Percentiles rank a stretch among this genome's conserved stretches.
phyloP scores from a whole-genome alignment of 345 rosid species.

The Acer campestre region DNA sequence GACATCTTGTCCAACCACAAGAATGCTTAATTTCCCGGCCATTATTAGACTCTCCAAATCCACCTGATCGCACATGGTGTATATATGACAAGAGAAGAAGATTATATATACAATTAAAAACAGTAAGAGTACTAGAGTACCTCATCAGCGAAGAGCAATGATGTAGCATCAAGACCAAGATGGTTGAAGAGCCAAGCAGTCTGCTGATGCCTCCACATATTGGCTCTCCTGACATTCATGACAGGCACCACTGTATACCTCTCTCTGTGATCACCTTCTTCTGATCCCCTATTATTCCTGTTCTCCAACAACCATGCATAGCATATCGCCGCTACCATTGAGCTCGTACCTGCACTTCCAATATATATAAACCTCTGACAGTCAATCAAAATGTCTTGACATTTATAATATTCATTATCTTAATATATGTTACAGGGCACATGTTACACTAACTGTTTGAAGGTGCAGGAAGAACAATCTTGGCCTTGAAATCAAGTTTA shows the following conservation, averaged over 20 bases:
- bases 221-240: slow-evolving; percentile 54
- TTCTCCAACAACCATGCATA: slow-evolving; percentile 63
- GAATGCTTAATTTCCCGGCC: slow-evolving; percentile 48
- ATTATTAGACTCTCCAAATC: slow-evolving; percentile 65
- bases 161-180: slow-evolving; percentile 52
- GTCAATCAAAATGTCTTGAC: not conserved
- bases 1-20: slow-evolving; percentile 61
- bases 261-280: slow-evolving; percentile 23
- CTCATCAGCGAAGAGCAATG: slow-evolving; percentile 71
- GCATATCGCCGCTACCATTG: slow-evolving; percentile 67
- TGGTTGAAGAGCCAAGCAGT: slow-evolving; percentile 70
- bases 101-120: not conserved
- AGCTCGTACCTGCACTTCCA: slow-evolving; percentile 51
- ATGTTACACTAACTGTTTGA: slow-evolving; percentile 51
- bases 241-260: slow-evolving; percentile 44
- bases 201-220: slow-evolving; percentile 62
- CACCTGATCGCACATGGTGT: slow-evolving; percentile 36
- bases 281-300: slow-evolving; percentile 30
- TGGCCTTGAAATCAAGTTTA: slow-evolving; percentile 43
- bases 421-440: no score
- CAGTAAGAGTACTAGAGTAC: slow-evolving; percentile 26
- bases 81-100: not conserved
- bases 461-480: slow-evolving; percentile 59
- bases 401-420: no score
- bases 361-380: not conserved